Conservation (phyloP, 1,139 yeast genomes). For the Candida sojae region DNA sequence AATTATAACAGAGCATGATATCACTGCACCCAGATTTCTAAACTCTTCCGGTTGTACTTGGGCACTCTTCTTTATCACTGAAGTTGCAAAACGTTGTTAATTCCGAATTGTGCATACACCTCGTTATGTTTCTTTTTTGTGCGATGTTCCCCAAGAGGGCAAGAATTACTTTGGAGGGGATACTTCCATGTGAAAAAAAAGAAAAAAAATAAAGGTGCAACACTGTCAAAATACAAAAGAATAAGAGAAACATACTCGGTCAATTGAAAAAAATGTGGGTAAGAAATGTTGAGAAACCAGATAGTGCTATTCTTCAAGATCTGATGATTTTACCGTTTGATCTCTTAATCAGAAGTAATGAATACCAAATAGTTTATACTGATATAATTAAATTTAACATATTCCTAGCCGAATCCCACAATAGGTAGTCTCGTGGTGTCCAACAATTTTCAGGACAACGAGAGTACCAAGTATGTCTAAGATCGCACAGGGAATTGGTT, state of each 20-base stretch:
- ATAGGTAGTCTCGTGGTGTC: neutral
- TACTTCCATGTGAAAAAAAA: neutral
- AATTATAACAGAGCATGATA: neutral
- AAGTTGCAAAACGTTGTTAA: constrained; percentile 1
- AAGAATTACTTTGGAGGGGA: neutral
- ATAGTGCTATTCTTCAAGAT: no score
- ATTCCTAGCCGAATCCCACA: no score
- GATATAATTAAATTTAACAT: no score
- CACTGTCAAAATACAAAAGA: neutral
- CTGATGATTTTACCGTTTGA: neutral
- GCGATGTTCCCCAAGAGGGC: neutral
- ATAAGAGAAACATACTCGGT: neutral
- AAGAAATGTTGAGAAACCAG: neutral
- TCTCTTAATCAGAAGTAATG: neutral
- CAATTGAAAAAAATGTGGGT: neutral
- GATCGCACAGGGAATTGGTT: neutral
- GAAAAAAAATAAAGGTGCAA: neutral
- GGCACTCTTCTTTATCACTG: no score
- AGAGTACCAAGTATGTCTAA: neutral
- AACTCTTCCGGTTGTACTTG: no score
- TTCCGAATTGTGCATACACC: neutral
- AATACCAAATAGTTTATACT: neutral
- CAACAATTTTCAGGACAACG: neutral
- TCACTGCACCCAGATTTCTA: no score
- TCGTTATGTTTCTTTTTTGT: neutral